Conservation (phyloP, 83 land plant species). For the Larix sibirica region DNA sequence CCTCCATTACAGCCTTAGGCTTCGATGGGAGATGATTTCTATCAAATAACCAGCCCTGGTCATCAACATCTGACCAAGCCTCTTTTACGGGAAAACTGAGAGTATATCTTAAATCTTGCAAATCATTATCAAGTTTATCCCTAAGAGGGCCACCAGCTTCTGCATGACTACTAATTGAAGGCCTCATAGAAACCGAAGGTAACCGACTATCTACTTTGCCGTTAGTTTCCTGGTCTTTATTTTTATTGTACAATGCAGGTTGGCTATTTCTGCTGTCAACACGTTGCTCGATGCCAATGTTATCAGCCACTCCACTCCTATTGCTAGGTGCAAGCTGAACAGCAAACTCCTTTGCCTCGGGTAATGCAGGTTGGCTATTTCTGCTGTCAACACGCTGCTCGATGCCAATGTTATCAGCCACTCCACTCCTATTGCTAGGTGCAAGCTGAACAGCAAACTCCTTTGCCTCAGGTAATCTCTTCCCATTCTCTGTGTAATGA, state of each 20-base stretch:
- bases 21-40: not conserved
- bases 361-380: not conserved
- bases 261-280: slow-evolving; percentile 14
- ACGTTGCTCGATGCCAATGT: slow-evolving; percentile 4
- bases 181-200: not conserved
- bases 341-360: not conserved
- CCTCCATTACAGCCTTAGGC: slow-evolving; percentile 18
- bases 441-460: slow-evolving; percentile 7
- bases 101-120: slow-evolving; percentile 11
- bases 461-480: not conserved
- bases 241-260: slow-evolving; percentile 5
- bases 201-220: slow-evolving; percentile 12
- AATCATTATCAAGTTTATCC: slow-evolving; percentile 12
- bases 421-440: slow-evolving; percentile 3
- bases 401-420: not conserved
- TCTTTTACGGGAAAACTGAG: slow-evolving; percentile 14
- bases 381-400: slow-evolving; percentile 16
- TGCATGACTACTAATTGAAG: slow-evolving; percentile 1
- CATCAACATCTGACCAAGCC: slow-evolving; percentile 19
- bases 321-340: slow-evolving; percentile 2
- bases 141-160: slow-evolving; percentile 13
- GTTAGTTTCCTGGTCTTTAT: slow-evolving; percentile 7
- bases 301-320: slow-evolving; percentile 8
- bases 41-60: slow-evolving; percentile 17
- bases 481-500: slow-evolving; percentile 12